phyloP scores from a whole-genome alignment of 208 protist genomes.

The Trypanosoma theileri region DNA sequence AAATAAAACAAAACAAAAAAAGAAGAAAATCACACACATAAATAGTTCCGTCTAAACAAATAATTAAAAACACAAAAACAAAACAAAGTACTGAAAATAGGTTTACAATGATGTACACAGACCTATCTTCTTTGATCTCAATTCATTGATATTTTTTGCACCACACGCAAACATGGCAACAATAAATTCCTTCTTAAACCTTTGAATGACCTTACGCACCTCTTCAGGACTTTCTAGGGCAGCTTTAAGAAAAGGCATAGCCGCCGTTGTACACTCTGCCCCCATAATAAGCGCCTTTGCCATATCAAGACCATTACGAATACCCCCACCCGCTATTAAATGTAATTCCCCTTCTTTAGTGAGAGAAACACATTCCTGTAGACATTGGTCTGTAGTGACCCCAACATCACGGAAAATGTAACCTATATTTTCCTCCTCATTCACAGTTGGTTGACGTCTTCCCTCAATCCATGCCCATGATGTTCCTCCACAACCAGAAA shows the following conservation, averaged over 20 bases:
- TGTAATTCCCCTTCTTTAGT: constrained; percentile 48
- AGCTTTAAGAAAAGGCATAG: constrained; percentile 88
- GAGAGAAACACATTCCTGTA: constrained; percentile 58
- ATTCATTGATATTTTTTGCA: constrained; percentile 68
- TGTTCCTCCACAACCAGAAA: constrained; percentile 89
- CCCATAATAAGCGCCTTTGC: constrained; percentile 88
- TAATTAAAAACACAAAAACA: background rate
- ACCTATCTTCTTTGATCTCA: constrained; percentile 32
- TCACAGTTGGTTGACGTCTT: constrained; percentile 53
- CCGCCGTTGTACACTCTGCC: constrained; percentile 74
- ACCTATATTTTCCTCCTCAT: constrained; percentile 76
- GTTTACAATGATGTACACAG: constrained; percentile 8
- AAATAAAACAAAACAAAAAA: background rate
- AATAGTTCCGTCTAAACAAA: background rate
- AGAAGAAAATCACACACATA: constrained; percentile 5
- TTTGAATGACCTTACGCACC: constrained; percentile 74
- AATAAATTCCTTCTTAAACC: constrained; percentile 67
- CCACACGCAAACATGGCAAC: constrained; percentile 91
- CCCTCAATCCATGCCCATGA: constrained; percentile 94
- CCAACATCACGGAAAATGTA: constrained; percentile 89
- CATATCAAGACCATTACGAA: constrained; percentile 86
- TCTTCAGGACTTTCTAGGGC: constrained; percentile 71
- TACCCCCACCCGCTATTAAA: constrained; percentile 87
- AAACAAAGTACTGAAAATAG: background rate
- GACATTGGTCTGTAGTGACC: constrained; percentile 81